Conservation (phyloP, 129 eudicot species). For the Sambucus nigra region DNA sequence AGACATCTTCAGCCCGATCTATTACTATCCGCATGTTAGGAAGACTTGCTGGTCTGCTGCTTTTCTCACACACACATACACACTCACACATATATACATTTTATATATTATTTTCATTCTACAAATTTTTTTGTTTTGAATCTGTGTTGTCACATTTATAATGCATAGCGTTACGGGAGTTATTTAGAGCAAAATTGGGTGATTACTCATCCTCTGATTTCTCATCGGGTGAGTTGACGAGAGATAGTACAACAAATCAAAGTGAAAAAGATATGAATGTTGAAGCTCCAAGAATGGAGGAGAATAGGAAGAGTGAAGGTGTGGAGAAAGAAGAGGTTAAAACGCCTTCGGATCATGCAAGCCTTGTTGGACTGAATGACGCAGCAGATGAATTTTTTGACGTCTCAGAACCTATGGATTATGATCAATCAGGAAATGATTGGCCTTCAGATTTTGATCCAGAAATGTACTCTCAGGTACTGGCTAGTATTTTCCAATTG, state of each 20-base stretch:
- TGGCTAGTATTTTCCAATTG: slow-evolving; percentile 6
- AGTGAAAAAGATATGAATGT: slow-evolving; percentile 23
- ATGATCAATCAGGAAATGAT: slow-evolving; percentile 31
- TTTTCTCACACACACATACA: neutral
- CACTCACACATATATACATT: slow-evolving; percentile 5
- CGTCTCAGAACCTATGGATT: slow-evolving; percentile 44
- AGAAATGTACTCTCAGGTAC: slow-evolving; percentile 41
- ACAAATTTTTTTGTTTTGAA: slow-evolving; percentile 1
- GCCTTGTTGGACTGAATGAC: slow-evolving; percentile 27
- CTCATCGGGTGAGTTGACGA: slow-evolving; percentile 34
- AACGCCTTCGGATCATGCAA: slow-evolving; percentile 35
- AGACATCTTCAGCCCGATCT: slow-evolving; percentile 33
- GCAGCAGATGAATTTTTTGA: slow-evolving; percentile 58
- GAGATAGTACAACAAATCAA: slow-evolving; percentile 15
- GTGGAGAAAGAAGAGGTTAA: slow-evolving; percentile 20
- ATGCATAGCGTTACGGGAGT: slow-evolving; percentile 57
- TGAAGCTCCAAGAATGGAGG: slow-evolving; percentile 36
- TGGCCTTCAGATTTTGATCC: slow-evolving; percentile 31
- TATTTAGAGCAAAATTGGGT: slow-evolving; percentile 40
- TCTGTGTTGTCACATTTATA: neutral
- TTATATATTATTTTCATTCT: slow-evolving; percentile 3
- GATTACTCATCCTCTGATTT: slow-evolving; percentile 26
- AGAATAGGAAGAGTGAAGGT: slow-evolving; percentile 17
- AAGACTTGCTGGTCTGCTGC: slow-evolving; percentile 43
- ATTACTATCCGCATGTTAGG: slow-evolving; percentile 53